These are phyloP conservation scores for Leccinum subtestaceum DNA, from an alignment of 768 basidiomycete species.

Conservation along the genomic window DNA sequence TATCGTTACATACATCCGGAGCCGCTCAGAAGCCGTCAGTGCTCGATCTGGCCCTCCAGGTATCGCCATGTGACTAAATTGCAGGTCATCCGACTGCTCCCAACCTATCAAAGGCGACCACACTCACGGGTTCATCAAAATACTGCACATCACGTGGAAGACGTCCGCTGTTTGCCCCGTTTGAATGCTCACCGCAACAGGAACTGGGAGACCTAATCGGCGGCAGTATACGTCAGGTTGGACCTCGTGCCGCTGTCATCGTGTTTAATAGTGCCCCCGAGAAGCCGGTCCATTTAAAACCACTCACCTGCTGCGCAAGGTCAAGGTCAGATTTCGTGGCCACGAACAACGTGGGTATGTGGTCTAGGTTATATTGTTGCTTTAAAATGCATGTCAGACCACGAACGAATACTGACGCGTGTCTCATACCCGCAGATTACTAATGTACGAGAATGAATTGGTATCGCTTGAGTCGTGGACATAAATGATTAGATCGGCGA, in stretches of 20 bases:
- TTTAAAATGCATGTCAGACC: conserved; percentile 35
- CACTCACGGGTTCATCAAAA: conserved; percentile 88
- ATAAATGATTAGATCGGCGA: conserved; percentile 92
- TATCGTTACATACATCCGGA: conserved; percentile 70
- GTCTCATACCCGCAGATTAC: conserved; percentile 79
- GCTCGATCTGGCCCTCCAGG: conserved; percentile 85
- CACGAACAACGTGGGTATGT: conserved; percentile 93
- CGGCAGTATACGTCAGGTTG: conserved; percentile 97
- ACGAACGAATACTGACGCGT: neutral
- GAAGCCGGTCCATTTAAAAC: neutral
- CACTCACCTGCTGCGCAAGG: conserved; percentile 82
- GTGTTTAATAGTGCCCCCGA: conserved; percentile 3
- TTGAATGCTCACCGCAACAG: conserved; percentile 90
- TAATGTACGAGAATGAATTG: conserved; percentile 98
- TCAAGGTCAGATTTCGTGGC: conserved; percentile 99
- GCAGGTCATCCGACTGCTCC: conserved; percentile 11
- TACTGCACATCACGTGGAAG: conserved; percentile 79
- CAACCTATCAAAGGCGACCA: conserved; percentile 21
- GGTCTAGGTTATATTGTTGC: conserved; percentile 97
- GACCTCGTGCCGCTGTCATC: conserved; percentile 79
- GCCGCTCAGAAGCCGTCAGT: conserved; percentile 61
- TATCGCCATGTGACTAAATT: conserved; percentile 55
- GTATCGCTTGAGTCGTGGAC: conserved; percentile 98
- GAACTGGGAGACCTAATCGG: conserved; percentile 84
- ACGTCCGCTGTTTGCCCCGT: conserved; percentile 83